Base-by-base conservation (phyloP, 2,329 filamentous ascomycete species). In the Ophiocordyceps camponoti-leonardi region DNA sequence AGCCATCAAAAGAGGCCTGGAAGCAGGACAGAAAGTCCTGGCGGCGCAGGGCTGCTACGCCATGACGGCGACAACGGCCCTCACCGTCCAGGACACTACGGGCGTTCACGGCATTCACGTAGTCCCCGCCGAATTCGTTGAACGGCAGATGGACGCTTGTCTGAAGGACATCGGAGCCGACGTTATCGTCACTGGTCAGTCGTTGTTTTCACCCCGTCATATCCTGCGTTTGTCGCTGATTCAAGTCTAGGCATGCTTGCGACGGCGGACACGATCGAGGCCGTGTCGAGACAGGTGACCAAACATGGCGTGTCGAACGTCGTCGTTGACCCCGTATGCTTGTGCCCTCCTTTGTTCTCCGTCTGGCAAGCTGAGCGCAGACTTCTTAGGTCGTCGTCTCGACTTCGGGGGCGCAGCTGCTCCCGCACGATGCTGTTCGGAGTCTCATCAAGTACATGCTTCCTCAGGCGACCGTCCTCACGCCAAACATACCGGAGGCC, bases 1-100 rank as follows among this genome's bases (percentile, higher is more conserved):
- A 37, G 31, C 18, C 18, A n/a, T 33, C 31, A 10, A 20, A 18
- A 94, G 88, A 46, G 92, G 90, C 44, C 77, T 98, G 31, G 90
- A 98, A 63, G 92, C 90, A 37, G 90, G 96, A 60, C 88, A 96
- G 59, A 94, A 94, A 61, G 87, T 94, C 49, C 82, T 94, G 49
- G 83, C 87, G 41, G 86, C 85, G 18, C 87, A 96, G 73, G 81
- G 83, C 48, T 92, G 85, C 66, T 96, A 96, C 70, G 87, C 86
- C 48, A 93, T 95, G 79, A 95, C 90, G 44, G 86, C 88, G 20
- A 95, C 90, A 11, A 93, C 90, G 14, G 90, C 90, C 19, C 68
- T 98, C 57, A 98, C 92, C n/a, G 88, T 86, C 16, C 92, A 96
- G 59, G 94, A 96, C 63, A 98, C 92, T 0, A 71, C 75, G 45